phyloP scores from a whole-genome alignment of 1,139 yeast genomes.

The Blastobotrys illinoisensis region DNA sequence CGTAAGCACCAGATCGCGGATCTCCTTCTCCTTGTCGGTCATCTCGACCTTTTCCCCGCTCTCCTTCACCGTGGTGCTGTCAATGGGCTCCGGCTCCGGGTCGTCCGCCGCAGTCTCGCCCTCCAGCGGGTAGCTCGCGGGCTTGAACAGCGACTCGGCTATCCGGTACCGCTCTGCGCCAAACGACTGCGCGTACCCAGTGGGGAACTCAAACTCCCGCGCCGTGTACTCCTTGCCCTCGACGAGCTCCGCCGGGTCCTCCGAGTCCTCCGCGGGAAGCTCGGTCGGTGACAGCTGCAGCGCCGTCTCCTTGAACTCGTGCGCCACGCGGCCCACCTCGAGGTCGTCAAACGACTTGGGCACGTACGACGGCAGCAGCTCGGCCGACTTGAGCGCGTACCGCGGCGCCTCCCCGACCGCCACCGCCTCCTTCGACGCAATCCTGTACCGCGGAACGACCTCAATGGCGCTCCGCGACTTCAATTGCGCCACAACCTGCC shows the following conservation, averaged over 20 bases:
- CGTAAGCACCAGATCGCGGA: constrained; percentile 17
- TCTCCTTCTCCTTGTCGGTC: constrained; percentile 20
- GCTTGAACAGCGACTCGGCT: constrained; percentile 69
- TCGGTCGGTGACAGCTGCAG: constrained; percentile 39
- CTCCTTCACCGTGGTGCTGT: constrained; percentile 7
- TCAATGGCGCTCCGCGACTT: constrained; percentile 18
- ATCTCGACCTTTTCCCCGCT: constrained; percentile 10
- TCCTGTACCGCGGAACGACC: constrained; percentile 33
- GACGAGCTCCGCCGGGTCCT: constrained; percentile 16
- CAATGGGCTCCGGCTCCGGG: constrained; percentile 21
- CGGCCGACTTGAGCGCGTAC: background rate
- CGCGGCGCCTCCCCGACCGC: constrained; percentile 27
- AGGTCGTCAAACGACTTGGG: constrained; percentile 22
- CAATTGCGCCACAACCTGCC: constrained; percentile 18
- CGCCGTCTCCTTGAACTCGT: constrained; percentile 58
- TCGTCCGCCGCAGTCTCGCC: constrained; percentile 14
- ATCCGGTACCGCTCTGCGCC: constrained; percentile 59
- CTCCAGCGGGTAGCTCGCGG: constrained; percentile 32
- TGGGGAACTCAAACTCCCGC: constrained; percentile 69
- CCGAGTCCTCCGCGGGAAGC: constrained; percentile 34
- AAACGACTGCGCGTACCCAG: constrained; percentile 51
- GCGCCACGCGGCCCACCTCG: constrained; percentile 35
- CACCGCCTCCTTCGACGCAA: constrained; percentile 28
- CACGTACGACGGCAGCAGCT: background rate
- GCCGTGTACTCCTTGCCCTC: constrained; percentile 5